These are phyloP conservation scores for Kwoniella shivajii DNA, from an alignment of 1,284 basidiomycete genomes.

Conservation along the genomic window DNA sequence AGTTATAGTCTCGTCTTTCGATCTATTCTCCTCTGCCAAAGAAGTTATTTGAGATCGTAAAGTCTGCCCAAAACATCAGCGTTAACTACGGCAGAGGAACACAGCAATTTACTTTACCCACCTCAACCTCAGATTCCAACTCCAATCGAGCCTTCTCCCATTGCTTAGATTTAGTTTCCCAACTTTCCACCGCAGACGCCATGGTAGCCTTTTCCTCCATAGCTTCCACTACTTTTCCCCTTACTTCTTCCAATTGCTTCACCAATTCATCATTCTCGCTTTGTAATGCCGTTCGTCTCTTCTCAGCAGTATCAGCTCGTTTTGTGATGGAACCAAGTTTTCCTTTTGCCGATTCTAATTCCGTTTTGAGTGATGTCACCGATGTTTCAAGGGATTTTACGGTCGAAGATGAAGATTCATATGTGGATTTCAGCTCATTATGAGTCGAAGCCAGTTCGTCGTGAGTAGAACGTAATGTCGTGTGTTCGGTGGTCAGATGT, in stretches of 20 bases:
- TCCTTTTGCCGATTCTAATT: constrained; percentile 25
- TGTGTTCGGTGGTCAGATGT: constrained; percentile 9
- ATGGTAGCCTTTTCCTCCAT: constrained; percentile 52
- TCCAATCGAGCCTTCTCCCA: constrained; percentile 34
- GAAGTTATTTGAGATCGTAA: constrained; percentile 21
- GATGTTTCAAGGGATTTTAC: constrained; percentile 21
- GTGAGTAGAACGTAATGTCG: constrained; percentile 21
- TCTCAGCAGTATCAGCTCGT: constrained; percentile 45
- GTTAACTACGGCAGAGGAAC: neutral
- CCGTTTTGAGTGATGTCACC: constrained; percentile 16
- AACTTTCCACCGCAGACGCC: constrained; percentile 33
- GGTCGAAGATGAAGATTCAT: constrained; percentile 11
- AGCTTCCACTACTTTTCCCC: constrained; percentile 45
- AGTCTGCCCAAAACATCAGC: constrained; percentile 1
- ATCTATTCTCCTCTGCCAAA: constrained; percentile 20
- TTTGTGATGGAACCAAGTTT: constrained; percentile 33
- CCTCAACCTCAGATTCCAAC: constrained; percentile 29
- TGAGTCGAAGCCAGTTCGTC: constrained; percentile 22
- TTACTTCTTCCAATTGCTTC: constrained; percentile 51
- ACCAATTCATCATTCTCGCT: constrained; percentile 52
- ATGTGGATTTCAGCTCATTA: constrained; percentile 14
- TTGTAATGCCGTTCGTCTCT: constrained; percentile 45
- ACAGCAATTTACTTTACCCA: constrained; percentile 24
- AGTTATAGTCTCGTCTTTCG: constrained; percentile 10
- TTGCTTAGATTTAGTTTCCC: constrained; percentile 31